A percentile compares a stretch with the other conserved stretches of the same genome.
Evolutionary conservation across 768 basidiomycete species (phyloP).

Genomic region (Lentinus brumalis): DNA sequence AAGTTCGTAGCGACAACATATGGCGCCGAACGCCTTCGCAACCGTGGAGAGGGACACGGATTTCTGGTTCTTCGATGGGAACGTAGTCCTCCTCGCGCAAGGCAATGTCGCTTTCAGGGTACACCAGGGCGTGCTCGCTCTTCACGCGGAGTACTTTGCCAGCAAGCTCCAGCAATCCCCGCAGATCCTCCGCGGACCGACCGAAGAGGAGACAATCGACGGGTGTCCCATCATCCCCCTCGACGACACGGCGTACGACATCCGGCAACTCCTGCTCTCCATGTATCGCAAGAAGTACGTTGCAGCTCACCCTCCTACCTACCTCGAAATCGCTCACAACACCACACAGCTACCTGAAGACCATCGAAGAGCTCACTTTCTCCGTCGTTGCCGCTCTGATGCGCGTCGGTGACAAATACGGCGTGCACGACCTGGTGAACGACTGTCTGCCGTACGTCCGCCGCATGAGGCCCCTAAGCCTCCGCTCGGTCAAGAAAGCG

Average conservation of each 20-base stretch:
- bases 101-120: neutral
- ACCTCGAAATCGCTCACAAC: too few relatives aligned
- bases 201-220: neutral
- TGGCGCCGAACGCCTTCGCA: too few relatives aligned
- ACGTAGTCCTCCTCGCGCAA: conserved; percentile 7
- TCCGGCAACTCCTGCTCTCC: neutral
- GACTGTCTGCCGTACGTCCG: too few relatives aligned
- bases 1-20: too few relatives aligned
- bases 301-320: too few relatives aligned
- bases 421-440: neutral
- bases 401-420: conserved; percentile 14
- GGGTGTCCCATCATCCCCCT: neutral
- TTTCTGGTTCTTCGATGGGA: conserved; percentile 13
- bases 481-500: too few relatives aligned
- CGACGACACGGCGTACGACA: neutral
- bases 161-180: neutral
- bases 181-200: neutral
- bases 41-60: neutral
- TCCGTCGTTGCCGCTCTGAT: conserved; percentile 4
- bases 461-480: too few relatives aligned
- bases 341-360: too few relatives aligned
- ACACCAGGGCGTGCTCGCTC: conserved; percentile 11
- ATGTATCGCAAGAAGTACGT: neutral
- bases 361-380: neutral
- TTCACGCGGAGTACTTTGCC: conserved; percentile 2